Evolutionary conservation across 176 grass and related monocot species (phyloP).

Genomic region (Poa pratensis): DNA sequence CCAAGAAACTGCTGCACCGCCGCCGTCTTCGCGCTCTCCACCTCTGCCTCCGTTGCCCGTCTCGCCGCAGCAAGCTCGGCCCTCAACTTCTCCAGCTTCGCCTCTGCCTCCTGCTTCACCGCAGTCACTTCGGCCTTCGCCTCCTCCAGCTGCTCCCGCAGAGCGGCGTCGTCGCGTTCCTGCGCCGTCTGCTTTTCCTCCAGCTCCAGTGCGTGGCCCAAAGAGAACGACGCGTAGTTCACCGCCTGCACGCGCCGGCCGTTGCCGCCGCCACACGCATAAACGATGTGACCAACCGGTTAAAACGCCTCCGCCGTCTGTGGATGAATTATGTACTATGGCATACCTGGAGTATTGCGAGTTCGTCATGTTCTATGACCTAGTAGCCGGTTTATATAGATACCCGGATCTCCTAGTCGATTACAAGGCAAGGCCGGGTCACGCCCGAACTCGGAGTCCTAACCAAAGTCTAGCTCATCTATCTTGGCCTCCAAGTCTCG

Average conservation of each 20-base stretch:
- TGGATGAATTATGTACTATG: too few species aligned
- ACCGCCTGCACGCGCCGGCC: not conserved
- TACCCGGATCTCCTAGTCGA: too few species aligned
- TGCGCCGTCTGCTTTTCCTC: not conserved
- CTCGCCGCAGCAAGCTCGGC: conserved; percentile 14
- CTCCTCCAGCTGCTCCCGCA: conserved; percentile 16
- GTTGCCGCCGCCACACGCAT: not conserved
- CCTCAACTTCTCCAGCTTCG: not conserved
- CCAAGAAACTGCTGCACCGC: conserved; percentile 5
- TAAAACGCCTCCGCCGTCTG: too few species aligned
- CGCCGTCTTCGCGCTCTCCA: not conserved
- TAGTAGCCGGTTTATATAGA: too few species aligned
- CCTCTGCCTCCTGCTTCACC: not conserved
- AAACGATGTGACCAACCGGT: not conserved
- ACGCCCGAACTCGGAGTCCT: too few species aligned
- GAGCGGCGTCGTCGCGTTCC: not conserved
- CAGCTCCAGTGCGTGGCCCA: not conserved
- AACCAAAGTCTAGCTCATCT: too few species aligned
- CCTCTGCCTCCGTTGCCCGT: not conserved
- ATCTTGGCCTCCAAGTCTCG: too few species aligned
- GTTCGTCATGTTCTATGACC: too few species aligned
- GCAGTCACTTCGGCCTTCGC: not conserved
- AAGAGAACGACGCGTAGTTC: not conserved
- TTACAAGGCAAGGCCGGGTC: too few species aligned
- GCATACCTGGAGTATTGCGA: too few species aligned